A percentile compares a stretch with the other conserved stretches of the same genome.
Evolutionary conservation across 345 rosid species (phyloP).

Genomic region (Eucalyptus dawsonii): DNA sequence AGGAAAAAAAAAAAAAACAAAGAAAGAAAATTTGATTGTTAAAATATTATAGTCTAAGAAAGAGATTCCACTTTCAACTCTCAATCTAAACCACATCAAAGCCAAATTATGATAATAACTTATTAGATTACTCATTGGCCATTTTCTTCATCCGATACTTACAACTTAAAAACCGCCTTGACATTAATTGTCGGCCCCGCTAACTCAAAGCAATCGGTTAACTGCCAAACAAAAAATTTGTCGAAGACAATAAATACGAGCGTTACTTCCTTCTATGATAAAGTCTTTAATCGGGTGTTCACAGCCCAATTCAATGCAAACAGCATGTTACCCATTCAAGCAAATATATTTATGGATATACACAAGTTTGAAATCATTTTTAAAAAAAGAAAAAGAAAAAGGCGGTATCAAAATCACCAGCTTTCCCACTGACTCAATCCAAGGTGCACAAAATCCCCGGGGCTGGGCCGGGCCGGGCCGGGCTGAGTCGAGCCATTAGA

Average conservation of each 20-base stretch:
- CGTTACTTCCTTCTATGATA: neutral
- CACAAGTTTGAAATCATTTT: no score
- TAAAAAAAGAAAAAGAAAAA: no score
- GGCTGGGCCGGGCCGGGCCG: no score
- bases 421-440: no score
- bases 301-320: neutral
- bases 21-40: neutral
- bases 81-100: neutral
- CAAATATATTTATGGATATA: no score
- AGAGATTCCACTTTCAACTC: neutral
- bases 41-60: neutral
- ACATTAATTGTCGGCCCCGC: neutral
- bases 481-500: no score
- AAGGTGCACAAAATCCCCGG: no score
- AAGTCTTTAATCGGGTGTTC: neutral
- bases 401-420: no score
- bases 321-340: neutral
- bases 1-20: neutral
- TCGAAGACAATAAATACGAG: fast-evolving
- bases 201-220: neutral
- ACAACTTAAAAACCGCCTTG: neutral
- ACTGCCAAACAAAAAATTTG: neutral
- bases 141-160: neutral
- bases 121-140: neutral
- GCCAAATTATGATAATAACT: neutral